Evolutionary conservation across 768 basidiomycete species (phyloP).

Genomic region (Pisolithus orientalis): DNA sequence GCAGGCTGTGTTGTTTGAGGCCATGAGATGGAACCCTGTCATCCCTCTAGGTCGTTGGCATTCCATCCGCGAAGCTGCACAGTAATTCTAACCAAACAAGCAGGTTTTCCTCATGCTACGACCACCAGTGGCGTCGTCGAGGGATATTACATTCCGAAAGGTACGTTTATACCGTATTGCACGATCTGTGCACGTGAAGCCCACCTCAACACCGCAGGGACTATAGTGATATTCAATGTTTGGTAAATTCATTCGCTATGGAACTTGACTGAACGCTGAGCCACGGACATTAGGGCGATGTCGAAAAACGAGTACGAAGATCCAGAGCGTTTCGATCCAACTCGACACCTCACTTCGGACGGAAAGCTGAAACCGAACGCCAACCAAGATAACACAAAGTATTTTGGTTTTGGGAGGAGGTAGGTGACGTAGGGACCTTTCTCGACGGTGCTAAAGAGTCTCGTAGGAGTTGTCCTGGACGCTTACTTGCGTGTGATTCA

Average conservation of each 20-base stretch:
- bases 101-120: slow-evolving; percentile 19
- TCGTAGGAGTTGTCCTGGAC: neutral
- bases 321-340: neutral
- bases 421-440: neutral
- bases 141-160: slow-evolving; percentile 17
- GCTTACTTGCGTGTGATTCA: neutral
- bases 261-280: neutral
- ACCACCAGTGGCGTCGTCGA: slow-evolving; percentile 11
- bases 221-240: neutral
- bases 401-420: slow-evolving; percentile 1
- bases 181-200: too few species aligned
- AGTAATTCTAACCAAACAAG: neutral
- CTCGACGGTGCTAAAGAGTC: too few species aligned
- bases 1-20: slow-evolving; percentile 18
- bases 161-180: neutral
- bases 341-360: neutral
- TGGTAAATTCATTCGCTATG: neutral
- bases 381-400: neutral
- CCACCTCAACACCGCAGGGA: neutral
- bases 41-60: slow-evolving; percentile 13
- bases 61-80: neutral
- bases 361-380: neutral
- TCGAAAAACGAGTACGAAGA: neutral
- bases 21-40: slow-evolving; percentile 18
- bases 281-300: neutral